These are phyloP conservation scores for Boletus speciosus DNA, from an alignment of 768 basidiomycete genomes.

Conservation along the genomic window DNA sequence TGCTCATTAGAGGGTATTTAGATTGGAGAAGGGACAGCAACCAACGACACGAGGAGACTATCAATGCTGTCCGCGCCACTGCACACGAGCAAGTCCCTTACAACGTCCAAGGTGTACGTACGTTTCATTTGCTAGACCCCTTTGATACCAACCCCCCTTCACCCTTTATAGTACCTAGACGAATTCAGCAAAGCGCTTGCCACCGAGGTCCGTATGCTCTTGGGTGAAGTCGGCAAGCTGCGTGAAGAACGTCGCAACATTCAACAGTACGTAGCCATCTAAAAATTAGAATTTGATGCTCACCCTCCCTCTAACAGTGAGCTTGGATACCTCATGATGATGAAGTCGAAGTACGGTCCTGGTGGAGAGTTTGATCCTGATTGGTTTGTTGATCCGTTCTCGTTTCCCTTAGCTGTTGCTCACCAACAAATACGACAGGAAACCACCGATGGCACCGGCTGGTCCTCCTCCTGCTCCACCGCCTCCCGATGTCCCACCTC, in stretches of 20 bases:
- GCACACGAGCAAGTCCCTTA: conserved; percentile 76
- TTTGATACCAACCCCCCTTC: not conserved
- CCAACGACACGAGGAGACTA: conserved; percentile 63
- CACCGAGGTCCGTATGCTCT: conserved; percentile 76
- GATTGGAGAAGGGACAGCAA: conserved; percentile 67
- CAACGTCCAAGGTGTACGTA: conserved; percentile 76
- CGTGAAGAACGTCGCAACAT: conserved; percentile 74
- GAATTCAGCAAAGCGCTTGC: conserved; percentile 86
- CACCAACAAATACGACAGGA: conserved; percentile 30
- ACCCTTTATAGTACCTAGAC: conserved; percentile 61
- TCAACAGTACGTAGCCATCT: conserved; percentile 59
- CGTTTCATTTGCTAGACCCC: not conserved
- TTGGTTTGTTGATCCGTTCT: conserved; percentile 46
- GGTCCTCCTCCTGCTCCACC: conserved; percentile 46
- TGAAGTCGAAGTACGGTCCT: conserved; percentile 76
- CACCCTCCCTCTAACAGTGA: conserved; percentile 45
- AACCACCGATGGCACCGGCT: conserved; percentile 39
- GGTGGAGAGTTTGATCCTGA: conserved; percentile 83
- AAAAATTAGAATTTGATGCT: not conserved
- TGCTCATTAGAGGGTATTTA: conserved; percentile 29
- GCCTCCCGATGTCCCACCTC: conserved; percentile 40
- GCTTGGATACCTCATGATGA: conserved; percentile 64
- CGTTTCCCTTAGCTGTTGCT: not conserved
- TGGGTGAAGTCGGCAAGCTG: conserved; percentile 79
- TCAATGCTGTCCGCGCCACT: conserved; percentile 64